Base-by-base conservation (phyloP, 148 eudicot genomes). In the Rhododendron mucronatum region DNA sequence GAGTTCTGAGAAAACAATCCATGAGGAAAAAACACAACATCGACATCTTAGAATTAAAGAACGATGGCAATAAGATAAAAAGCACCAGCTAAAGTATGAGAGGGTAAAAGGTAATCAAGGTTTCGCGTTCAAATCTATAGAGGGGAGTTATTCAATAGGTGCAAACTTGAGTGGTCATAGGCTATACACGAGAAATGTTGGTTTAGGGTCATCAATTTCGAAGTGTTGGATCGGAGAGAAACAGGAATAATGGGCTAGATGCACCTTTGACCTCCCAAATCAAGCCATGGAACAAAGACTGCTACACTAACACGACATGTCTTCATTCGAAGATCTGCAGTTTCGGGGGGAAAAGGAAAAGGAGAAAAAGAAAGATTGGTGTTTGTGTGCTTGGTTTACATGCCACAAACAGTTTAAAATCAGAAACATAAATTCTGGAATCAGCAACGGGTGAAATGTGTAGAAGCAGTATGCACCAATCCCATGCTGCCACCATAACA, bases 1-100 rank as follows among this genome's bases (percentile, higher is more conserved):
- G 87, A 85, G 78, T 86, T 87, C 84, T 90, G 90, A 50, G 75
- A 86, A 87, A 84, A 84, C 89, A 77, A 90, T 55, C 77, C 39
- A 12, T 53, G n/a, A 76, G 85, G 26, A 11, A 20, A 51, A 61
- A 26, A 30, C n/a, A 59, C 11, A 44, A 9, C 37, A 84, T 44
- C 6, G 20, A 30, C 44, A 83, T 28, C 83, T 81, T 55, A 23
- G 65, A 61, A 39, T 3, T 1, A 44, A 18, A 82, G 33, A 39
- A 59, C 2, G 3, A 20, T 20, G 44, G 37, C 7, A 82, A 59
- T 3, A 21, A 12, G 35, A 57, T 20, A 44, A 28, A 21, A 57
- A 82, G 73, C 41, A 50, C 50, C 84, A 57, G 69, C 83, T 18
- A 33, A 55, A 5, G 33, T 4, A 39, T 0, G 59, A n/a, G 77